Evolutionary conservation across 805 yeast species (phyloP).

Genomic region (Kodamaea neixiangensis): DNA sequence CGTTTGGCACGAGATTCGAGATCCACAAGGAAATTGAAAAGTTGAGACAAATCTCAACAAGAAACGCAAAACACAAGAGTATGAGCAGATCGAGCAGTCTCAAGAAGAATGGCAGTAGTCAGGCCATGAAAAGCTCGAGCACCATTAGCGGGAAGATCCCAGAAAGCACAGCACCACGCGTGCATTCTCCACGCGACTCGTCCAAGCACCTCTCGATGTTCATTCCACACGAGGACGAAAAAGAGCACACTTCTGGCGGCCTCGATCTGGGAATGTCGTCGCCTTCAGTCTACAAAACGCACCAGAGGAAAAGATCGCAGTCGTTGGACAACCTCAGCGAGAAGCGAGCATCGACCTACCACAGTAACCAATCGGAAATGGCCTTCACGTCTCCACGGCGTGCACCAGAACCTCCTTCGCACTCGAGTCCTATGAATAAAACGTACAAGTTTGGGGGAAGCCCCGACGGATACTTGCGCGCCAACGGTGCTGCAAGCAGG

Average conservation of each 20-base stretch:
- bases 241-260: neutral
- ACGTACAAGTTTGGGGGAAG: constrained; percentile 36
- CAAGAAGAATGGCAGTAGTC: neutral
- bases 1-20: constrained; percentile 95
- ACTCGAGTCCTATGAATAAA: constrained; percentile 26
- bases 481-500: constrained; percentile 24
- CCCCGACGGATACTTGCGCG: constrained; percentile 14
- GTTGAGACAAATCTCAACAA: constrained; percentile 36
- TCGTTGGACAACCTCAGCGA: constrained; percentile 46
- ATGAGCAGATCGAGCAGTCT: constrained; percentile 14
- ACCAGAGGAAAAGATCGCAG: constrained; percentile 51
- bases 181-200: neutral
- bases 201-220: constrained; percentile 8
- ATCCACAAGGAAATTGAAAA: constrained; percentile 85
- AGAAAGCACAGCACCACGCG: constrained; percentile 2
- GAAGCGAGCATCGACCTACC: constrained; percentile 16
- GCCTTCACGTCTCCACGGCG: constrained; percentile 66
- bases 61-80: constrained; percentile 16
- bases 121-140: neutral
- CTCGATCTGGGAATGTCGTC: neutral
- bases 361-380: constrained; percentile 20
- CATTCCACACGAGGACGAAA: constrained; percentile 2
- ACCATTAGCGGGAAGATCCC: neutral
- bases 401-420: constrained; percentile 68
- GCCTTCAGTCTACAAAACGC: constrained; percentile 17